phyloP scores from a whole-genome alignment of 495 filamentous ascomycete genomes.

The Cercophora samala region DNA sequence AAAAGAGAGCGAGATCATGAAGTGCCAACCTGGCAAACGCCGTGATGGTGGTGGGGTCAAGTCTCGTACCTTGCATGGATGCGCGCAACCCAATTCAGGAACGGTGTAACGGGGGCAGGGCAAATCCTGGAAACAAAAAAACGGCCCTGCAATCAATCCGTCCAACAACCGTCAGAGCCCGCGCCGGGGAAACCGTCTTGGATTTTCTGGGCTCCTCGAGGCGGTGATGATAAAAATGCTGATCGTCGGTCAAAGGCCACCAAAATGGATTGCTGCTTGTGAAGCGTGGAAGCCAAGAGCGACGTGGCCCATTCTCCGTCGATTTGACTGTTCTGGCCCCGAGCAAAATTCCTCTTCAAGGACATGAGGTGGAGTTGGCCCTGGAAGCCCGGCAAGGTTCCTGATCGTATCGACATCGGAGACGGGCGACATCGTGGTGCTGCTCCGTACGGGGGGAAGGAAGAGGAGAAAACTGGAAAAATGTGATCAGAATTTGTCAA shows the following conservation, averaged over 20 bases:
- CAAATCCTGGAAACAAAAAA: background rate
- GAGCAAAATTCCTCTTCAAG: background rate
- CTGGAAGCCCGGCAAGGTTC: background rate
- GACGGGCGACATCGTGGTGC: background rate
- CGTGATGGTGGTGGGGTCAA: background rate
- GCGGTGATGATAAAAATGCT: background rate
- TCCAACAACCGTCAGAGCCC: background rate
- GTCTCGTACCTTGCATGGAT: slow-evolving; percentile 16
- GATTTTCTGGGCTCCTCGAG: background rate
- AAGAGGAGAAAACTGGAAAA: too few species aligned
- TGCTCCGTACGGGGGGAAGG: too few species aligned
- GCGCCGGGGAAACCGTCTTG: background rate
- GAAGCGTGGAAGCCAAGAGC: background rate
- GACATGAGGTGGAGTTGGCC: background rate
- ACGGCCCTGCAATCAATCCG: slow-evolving; percentile 7
- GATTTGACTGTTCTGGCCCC: background rate
- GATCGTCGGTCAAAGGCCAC: background rate
- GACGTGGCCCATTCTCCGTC: background rate
- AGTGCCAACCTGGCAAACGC: background rate
- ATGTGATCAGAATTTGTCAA: background rate
- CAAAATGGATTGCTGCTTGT: background rate
- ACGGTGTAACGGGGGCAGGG: slow-evolving; percentile 10
- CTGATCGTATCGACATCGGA: background rate
- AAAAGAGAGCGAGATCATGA: background rate
- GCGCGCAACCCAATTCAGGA: slow-evolving; percentile 1